A percentile compares a stretch with the other conserved stretches of the same genome.
These are phyloP conservation scores for Mrakiaceae sp. DNA, from an alignment of 1,284 basidiomycete species.

Conservation along the genomic window DNA sequence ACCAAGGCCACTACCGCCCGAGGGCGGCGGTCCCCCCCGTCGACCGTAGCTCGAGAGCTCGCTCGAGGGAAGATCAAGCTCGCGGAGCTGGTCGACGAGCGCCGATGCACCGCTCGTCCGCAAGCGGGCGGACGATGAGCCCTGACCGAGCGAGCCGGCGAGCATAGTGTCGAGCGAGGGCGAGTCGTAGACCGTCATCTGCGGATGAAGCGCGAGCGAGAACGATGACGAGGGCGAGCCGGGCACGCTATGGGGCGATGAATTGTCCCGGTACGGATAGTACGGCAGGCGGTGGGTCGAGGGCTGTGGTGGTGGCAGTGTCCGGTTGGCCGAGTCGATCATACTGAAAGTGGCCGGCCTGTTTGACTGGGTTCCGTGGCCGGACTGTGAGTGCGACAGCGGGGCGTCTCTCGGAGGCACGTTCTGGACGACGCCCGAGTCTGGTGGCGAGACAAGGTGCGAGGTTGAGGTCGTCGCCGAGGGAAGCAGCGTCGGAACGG, in stretches of 20 bases:
- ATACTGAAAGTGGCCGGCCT: constrained; percentile 27
- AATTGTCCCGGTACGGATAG: constrained; percentile 14
- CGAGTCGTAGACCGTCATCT: constrained; percentile 20
- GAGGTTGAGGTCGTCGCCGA: constrained; percentile 2
- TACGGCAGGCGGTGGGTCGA: constrained; percentile 12
- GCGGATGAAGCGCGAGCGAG: background rate
- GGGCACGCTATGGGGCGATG: constrained; percentile 11
- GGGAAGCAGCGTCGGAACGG: constrained; percentile 17
- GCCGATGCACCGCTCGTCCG: constrained; percentile 27
- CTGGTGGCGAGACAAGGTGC: background rate
- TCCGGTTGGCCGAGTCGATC: constrained; percentile 28
- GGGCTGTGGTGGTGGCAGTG: constrained; percentile 27
- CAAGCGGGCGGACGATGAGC: constrained; percentile 1
- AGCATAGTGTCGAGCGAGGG: constrained; percentile 27
- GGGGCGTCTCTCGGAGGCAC: constrained; percentile 48
- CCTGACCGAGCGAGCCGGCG: background rate
- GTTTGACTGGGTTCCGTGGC: background rate
- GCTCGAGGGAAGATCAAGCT: constrained; percentile 35
- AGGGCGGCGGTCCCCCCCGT: constrained; percentile 18
- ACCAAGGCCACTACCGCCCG: background rate
- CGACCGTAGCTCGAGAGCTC: constrained; percentile 34
- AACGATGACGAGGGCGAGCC: constrained; percentile 6
- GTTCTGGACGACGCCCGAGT: constrained; percentile 31
- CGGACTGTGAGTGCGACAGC: constrained; percentile 45
- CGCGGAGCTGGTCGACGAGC: constrained; percentile 33